Conservation (phyloP, 495 filamentous ascomycete species). For the Xylaria scruposa region DNA sequence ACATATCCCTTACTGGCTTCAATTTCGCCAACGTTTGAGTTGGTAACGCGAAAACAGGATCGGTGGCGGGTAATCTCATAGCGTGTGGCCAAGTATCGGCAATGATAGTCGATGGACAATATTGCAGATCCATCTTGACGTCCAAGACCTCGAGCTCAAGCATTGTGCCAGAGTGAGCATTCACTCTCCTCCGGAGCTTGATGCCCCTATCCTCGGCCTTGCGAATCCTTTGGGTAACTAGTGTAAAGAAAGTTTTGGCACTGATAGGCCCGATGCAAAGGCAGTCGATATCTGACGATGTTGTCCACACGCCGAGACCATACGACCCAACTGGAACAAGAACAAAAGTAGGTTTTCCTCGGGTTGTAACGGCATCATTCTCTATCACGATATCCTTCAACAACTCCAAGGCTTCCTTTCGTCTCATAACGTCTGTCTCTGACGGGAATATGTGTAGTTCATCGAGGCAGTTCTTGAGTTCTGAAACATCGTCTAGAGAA, state of each 20-base stretch:
- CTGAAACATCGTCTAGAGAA: constrained; percentile 31
- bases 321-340: constrained; percentile 66
- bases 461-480: constrained; percentile 38
- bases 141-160: constrained; percentile 58
- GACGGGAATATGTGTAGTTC: constrained; percentile 49
- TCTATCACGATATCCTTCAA: constrained; percentile 48
- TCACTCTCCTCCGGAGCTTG: constrained; percentile 58
- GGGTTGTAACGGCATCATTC: constrained; percentile 22
- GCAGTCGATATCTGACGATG: constrained; percentile 63
- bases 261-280: constrained; percentile 64
- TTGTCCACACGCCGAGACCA: constrained; percentile 62
- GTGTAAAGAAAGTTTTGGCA: constrained; percentile 59
- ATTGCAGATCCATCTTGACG: constrained; percentile 64
- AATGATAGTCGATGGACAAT: constrained; percentile 59
- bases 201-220: constrained; percentile 49
- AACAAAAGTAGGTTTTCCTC: constrained; percentile 47
- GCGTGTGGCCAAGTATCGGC: constrained; percentile 50
- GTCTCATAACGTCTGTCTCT: constrained; percentile 44
- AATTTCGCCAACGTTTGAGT: constrained; percentile 57
- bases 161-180: constrained; percentile 59
- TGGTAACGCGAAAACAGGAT: constrained; percentile 57
- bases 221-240: constrained; percentile 57
- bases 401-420: constrained; percentile 51
- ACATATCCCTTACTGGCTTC: constrained; percentile 62
- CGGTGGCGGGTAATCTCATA: constrained; percentile 41